Conservation (phyloP, 2,329 filamentous ascomycete genomes). For the Boeremia lycopersici region DNA sequence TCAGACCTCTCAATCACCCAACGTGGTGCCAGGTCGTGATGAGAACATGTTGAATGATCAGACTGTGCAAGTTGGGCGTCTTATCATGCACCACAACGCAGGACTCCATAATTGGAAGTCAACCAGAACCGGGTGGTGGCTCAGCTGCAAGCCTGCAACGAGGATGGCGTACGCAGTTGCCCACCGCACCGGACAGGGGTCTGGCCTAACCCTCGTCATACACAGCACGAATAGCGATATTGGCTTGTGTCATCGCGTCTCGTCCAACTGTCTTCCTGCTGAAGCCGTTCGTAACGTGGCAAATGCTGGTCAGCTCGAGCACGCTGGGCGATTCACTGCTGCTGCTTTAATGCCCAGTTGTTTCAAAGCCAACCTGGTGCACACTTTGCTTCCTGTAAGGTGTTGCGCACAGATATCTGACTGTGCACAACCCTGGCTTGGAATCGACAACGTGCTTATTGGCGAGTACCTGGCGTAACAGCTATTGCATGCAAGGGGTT, state of each 20-base stretch:
- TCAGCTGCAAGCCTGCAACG: slow-evolving; percentile 17
- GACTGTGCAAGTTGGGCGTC: slow-evolving; percentile 3
- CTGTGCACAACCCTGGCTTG: slow-evolving; percentile 1
- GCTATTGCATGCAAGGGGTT: slow-evolving; percentile 27
- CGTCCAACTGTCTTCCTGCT: slow-evolving; percentile 17
- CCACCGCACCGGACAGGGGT: slow-evolving; percentile 31
- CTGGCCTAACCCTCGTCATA: slow-evolving; percentile 36
- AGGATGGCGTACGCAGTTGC: slow-evolving; percentile 16
- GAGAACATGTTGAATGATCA: background rate
- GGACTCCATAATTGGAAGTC: slow-evolving; percentile 16
- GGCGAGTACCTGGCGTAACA: slow-evolving; percentile 22
- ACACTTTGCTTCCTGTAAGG: slow-evolving; percentile 18
- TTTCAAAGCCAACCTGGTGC: slow-evolving; percentile 9
- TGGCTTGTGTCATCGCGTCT: slow-evolving; percentile 36
- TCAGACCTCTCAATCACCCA: slow-evolving; percentile 18
- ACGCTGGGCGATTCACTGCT: slow-evolving; percentile 10
- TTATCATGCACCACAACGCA: slow-evolving; percentile 11
- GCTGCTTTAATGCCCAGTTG: slow-evolving; percentile 18
- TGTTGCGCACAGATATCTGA: slow-evolving; percentile 14
- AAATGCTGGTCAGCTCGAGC: slow-evolving; percentile 23
- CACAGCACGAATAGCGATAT: slow-evolving; percentile 32
- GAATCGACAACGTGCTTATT: slow-evolving; percentile 11
- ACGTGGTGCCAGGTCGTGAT: slow-evolving; percentile 21
- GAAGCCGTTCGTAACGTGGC: slow-evolving; percentile 25
- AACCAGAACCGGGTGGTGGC: slow-evolving; percentile 14